A percentile compares a stretch with the other conserved stretches of the same genome.
Conservation (phyloP, 164 flowering plant species). For the Vitis amurensis region DNA sequence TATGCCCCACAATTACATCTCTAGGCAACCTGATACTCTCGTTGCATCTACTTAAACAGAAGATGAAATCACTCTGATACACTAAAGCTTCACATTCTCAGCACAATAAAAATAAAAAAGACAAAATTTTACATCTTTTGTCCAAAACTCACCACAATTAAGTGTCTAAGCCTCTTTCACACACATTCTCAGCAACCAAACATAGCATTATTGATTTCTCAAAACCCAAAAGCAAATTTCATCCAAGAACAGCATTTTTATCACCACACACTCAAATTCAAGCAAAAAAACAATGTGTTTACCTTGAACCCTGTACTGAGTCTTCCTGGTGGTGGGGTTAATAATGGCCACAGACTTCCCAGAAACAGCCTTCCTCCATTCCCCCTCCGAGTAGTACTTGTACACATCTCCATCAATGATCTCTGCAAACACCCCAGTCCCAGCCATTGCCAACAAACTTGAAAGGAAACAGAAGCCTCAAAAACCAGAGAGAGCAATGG, state of each 20-base stretch:
- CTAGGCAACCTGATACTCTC: too few species aligned
- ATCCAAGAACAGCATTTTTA: too few species aligned
- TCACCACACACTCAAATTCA: neutral
- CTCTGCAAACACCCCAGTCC: constrained; percentile 74
- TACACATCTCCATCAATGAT: constrained; percentile 82
- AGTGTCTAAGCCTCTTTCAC: too few species aligned
- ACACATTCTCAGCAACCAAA: too few species aligned
- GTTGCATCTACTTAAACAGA: too few species aligned
- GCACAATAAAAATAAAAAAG: too few species aligned
- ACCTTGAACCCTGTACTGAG: constrained; percentile 98
- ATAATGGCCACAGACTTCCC: constrained; percentile 83
- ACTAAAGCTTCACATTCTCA: too few species aligned
- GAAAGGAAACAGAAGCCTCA: neutral
- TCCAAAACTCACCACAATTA: too few species aligned
- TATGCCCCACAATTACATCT: neutral
- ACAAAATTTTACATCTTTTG: neutral
- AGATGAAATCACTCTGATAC: too few species aligned
- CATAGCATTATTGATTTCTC: too few species aligned
- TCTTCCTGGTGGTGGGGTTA: constrained; percentile 87
- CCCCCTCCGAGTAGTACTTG: constrained; percentile 90
- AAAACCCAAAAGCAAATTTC: too few species aligned
- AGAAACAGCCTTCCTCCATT: constrained; percentile 83
- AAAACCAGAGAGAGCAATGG: neutral
- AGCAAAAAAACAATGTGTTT: neutral
- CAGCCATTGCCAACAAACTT: constrained; percentile 48